Evolutionary conservation across 306 rosid species (phyloP).

Genomic region (Vigna reflexopilosa): DNA sequence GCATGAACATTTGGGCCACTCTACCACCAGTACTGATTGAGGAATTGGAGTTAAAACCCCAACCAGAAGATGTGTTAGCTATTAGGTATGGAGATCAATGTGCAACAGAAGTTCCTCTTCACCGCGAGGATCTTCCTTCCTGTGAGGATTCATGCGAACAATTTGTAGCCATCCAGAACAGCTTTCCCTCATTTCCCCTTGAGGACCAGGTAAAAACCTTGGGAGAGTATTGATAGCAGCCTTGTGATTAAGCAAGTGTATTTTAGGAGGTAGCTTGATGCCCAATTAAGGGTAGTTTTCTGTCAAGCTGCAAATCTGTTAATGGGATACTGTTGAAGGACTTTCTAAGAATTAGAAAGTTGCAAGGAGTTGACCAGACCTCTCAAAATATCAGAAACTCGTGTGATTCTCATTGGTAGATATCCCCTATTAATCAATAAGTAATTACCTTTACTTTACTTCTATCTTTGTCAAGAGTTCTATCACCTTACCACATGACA

Average conservation of each 20-base stretch:
- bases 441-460: no score
- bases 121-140: background rate
- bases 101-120: background rate
- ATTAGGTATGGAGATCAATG: background rate
- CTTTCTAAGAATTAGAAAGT: no score
- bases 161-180: background rate
- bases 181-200: background rate
- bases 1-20: background rate
- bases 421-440: no score
- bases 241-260: background rate
- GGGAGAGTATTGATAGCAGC: background rate
- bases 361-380: no score
- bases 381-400: no score
- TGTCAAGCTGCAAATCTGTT: no score
- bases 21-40: background rate
- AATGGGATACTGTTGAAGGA: no score
- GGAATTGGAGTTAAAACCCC: background rate
- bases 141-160: background rate
- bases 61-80: background rate
- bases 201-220: background rate
- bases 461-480: background rate
- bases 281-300: no score
- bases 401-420: no score
- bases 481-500: slow-evolving; percentile 11
- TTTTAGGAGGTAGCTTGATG: no score